Evolutionary conservation across 306 rosid species (phyloP), one percentile per base, ranked within the genome.

Genomic region (Trifolium dubium): DNA sequence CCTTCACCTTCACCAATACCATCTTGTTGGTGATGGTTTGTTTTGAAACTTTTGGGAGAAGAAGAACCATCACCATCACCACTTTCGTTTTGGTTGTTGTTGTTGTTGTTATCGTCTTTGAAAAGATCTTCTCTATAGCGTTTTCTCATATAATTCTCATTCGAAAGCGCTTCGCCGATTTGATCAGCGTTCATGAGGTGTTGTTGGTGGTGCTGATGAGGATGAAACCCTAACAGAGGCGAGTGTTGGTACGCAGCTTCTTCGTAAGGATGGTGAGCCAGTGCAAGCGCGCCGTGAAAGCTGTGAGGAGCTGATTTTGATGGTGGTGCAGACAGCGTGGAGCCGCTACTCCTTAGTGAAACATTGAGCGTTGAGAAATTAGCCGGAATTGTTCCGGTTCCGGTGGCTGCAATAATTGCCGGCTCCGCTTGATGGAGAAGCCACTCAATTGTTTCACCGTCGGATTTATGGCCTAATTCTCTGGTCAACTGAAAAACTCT

Each of bases 381-480:
- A 1, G 98, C 98, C 0, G 98, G 98, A 41, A 92, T 89, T 0
- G 98, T 92, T 7, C 98, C 98, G 3, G 97, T 92, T 0, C 98
- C 98, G 0, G 98, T 92, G 51, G 97, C 80, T 2, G 96, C 90
- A 61, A 90, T 82, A 71, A 92, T 92, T 0, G 98, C 97, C 0
- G 87, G 96, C 69, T 92, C 98, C 0, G 98, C 98, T 67, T 92
- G 98, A 62, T 92, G 98, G 3, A 92, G 92, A 1, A 92, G 86
- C 98, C 98, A 92, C 69, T 89, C 98, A 41, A 92, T 89, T 0
- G 98, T 92, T 76, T 92, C 98, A 1, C 98, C 98, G 76, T 92
- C 98, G 7, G 98, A 92, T 75, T 92, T 92, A 64, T 92, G 92
- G 0, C 97, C 87, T 80, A 92, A 78, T 85, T 92, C 98, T 64